Conservation (phyloP, 2,329 filamentous ascomycete genomes). For the Penicillium sp. region DNA sequence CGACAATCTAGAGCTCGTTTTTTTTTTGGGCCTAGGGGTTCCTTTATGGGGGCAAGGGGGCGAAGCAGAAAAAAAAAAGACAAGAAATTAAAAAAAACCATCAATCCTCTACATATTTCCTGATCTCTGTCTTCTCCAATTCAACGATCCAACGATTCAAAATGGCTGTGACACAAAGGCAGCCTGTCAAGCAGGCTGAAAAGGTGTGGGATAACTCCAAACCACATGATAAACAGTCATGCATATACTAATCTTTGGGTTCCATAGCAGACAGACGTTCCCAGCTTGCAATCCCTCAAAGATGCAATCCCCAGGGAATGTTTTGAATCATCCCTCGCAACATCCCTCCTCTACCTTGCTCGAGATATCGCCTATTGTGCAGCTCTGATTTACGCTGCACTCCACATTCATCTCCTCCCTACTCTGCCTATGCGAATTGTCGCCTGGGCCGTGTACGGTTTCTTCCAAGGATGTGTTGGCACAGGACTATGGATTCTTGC, state of each 20-base stretch:
- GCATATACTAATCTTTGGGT: neutral
- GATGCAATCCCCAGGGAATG: constrained; percentile 54
- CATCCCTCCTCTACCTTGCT: constrained; percentile 49
- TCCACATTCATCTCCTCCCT: constrained; percentile 48
- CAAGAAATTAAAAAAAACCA: neutral
- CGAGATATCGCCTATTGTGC: constrained; percentile 48
- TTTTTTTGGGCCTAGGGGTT: neutral
- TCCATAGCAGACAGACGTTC: constrained; percentile 1
- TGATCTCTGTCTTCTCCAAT: neutral
- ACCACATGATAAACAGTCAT: neutral
- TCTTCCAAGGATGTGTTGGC: constrained; percentile 56
- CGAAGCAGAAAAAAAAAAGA: neutral
- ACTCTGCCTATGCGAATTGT: constrained; percentile 38
- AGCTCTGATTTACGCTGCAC: constrained; percentile 44
- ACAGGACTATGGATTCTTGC: constrained; percentile 63
- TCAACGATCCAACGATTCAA: neutral
- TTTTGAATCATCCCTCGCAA: constrained; percentile 49
- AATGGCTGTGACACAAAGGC: constrained; percentile 2
- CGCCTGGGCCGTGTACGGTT: constrained; percentile 54
- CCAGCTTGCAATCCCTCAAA: constrained; percentile 16
- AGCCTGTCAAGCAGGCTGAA: constrained; percentile 3
- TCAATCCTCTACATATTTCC: neutral
- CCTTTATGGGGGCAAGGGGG: constrained; percentile 5
- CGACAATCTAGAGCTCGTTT: constrained; percentile 4
- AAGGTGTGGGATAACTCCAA: neutral